Conservation (phyloP, 225 moss, liverwort and hornwort genomes). For the Antitrichia curtipendula region DNA sequence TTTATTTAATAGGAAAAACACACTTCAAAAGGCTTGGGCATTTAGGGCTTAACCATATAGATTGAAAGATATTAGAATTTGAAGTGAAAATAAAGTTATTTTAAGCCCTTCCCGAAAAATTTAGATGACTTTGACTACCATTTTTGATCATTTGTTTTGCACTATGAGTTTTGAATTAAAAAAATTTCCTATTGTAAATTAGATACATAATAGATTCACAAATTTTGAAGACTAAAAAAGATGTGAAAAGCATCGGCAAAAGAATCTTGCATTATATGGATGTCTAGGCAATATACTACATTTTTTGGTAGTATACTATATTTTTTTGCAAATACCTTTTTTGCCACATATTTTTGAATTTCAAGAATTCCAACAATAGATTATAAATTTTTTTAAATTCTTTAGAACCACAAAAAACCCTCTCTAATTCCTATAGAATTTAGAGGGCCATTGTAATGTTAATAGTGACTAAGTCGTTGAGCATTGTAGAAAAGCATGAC, state of each 20-base stretch:
- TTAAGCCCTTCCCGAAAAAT: neutral
- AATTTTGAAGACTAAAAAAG: neutral
- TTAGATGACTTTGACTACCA: neutral
- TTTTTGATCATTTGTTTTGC: neutral
- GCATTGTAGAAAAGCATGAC: neutral
- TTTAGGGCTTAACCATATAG: too few species aligned
- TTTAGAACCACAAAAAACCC: neutral
- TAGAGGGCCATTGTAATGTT: neutral
- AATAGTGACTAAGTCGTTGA: neutral
- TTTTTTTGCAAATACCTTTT: neutral
- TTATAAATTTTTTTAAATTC: neutral
- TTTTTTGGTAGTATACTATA: neutral
- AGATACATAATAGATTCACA: neutral
- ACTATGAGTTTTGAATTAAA: fast-evolving
- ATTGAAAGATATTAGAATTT: neutral
- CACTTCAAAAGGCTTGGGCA: too few species aligned
- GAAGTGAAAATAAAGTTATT: neutral
- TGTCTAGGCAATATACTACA: neutral
- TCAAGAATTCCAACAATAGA: neutral
- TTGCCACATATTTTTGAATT: neutral
- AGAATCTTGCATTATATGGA: neutral
- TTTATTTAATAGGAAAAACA: too few species aligned
- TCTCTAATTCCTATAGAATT: neutral
- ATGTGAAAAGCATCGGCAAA: neutral
- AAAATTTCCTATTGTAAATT: neutral